Conservation (phyloP, 2,329 filamentous ascomycete genomes). For the Escovopsis weberi region DNA sequence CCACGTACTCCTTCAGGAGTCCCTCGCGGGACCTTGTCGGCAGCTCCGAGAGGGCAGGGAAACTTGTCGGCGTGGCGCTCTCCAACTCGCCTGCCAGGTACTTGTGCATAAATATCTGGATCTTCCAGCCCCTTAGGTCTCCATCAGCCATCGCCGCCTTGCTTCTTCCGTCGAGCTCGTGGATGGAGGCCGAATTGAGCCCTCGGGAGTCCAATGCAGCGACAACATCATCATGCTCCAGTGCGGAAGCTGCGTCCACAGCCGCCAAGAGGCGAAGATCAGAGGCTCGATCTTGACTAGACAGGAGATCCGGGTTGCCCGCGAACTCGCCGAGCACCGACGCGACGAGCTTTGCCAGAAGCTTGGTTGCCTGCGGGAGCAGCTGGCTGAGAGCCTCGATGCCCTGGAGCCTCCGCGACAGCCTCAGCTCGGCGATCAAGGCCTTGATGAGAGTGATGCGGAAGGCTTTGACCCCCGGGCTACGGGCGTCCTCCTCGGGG, state of each 20-base stretch:
- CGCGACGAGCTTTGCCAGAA: constrained; percentile 15
- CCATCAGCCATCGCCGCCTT: constrained; percentile 19
- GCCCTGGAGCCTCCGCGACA: constrained; percentile 13
- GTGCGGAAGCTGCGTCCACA: constrained; percentile 16
- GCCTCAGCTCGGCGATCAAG: constrained; percentile 15
- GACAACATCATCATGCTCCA: constrained; percentile 8
- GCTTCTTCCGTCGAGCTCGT: constrained; percentile 22
- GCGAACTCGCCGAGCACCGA: constrained; percentile 14
- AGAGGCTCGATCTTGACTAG: constrained; percentile 9
- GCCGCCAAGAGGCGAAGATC: constrained; percentile 19
- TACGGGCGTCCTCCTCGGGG: constrained; percentile 1
- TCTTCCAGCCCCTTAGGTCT: constrained; percentile 29
- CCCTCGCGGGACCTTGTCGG: constrained; percentile 15
- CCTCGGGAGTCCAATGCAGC: constrained; percentile 6
- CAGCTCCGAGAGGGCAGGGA: constrained; percentile 11
- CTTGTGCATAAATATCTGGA: constrained; percentile 28
- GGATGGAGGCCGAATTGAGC: constrained; percentile 17
- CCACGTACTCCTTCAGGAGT: constrained; percentile 19
- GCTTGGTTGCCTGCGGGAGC: constrained; percentile 11
- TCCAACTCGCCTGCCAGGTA: constrained; percentile 20
- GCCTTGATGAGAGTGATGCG: constrained; percentile 22
- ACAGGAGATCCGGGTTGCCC: constrained; percentile 17
- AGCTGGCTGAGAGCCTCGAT: constrained; percentile 13
- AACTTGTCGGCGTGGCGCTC: constrained; percentile 20
- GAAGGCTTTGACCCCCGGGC: constrained; percentile 13